Evolutionary conservation across 345 rosid genomes (phyloP).

Genomic region (Bruguiera sexangula): DNA sequence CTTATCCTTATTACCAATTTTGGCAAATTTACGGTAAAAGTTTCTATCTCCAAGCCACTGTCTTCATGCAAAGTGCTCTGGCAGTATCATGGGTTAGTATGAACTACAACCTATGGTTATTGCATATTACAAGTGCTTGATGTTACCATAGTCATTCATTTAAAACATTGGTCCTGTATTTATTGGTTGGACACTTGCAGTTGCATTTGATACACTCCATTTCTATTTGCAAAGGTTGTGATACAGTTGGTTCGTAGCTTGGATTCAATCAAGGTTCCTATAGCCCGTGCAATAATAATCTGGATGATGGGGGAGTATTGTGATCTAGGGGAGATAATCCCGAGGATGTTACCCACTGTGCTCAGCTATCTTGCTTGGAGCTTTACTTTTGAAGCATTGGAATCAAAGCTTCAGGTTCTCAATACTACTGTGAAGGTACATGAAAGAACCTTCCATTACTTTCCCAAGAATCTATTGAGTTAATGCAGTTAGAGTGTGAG

Average conservation of each 20-base stretch:
- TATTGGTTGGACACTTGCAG: background rate
- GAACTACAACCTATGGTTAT: too few relatives aligned
- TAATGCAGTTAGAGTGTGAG: background rate
- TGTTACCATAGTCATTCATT: background rate
- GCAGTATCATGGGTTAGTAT: too few relatives aligned
- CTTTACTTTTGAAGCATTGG: constrained; percentile 74
- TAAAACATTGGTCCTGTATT: background rate
- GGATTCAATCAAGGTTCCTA: constrained; percentile 81
- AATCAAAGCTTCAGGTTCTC: constrained; percentile 91
- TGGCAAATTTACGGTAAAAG: too few relatives aligned
- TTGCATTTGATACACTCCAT: background rate
- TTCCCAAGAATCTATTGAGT: background rate
- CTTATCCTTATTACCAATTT: too few relatives aligned
- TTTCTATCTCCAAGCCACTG: too few relatives aligned
- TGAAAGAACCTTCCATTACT: background rate
- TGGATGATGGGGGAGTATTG: constrained; percentile 94
- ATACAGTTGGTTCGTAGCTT: constrained; percentile 72
- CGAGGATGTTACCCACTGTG: constrained; percentile 67
- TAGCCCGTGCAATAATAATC: constrained; percentile 84
- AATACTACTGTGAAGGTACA: constrained; percentile 70
- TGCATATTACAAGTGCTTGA: background rate
- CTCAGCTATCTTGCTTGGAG: constrained; percentile 87
- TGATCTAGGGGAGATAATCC: constrained; percentile 66
- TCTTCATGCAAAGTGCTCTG: too few relatives aligned
- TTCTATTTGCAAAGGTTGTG: constrained; percentile 51